These are phyloP conservation scores for Sistotremastrum suecicum DNA, from an alignment of 768 basidiomycete species.

Conservation along the genomic window DNA sequence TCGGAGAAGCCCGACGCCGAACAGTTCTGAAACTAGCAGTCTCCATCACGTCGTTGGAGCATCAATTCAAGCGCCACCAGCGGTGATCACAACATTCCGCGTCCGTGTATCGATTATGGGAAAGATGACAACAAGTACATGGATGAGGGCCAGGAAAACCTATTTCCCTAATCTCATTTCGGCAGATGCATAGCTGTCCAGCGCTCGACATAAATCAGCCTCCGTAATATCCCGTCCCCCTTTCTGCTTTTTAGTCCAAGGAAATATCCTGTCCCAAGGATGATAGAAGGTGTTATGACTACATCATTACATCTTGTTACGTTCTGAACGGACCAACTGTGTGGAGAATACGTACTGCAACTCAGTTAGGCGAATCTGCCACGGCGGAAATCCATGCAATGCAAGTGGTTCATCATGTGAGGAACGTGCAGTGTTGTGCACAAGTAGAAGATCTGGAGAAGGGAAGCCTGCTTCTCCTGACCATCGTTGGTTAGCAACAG, in stretches of 20 bases:
- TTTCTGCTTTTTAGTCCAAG: conserved; percentile 13
- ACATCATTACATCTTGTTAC: conserved; percentile 5
- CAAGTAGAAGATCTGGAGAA: conserved; percentile 64
- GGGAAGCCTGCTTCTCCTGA: conserved; percentile 40
- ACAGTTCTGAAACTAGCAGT: too few relatives aligned
- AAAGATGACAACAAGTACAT: too few relatives aligned
- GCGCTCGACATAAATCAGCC: conserved; percentile 46
- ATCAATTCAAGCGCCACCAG: too few relatives aligned
- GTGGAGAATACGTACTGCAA: conserved; percentile 41
- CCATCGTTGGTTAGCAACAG: conserved; percentile 5
- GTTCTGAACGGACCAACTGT: conserved; percentile 2
- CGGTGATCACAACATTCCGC: too few relatives aligned
- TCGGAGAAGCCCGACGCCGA: too few relatives aligned
- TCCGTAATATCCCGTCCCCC: conserved; percentile 29
- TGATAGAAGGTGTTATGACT: conserved; percentile 18
- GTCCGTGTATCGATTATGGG: too few relatives aligned
- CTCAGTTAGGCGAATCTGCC: conserved; percentile 75
- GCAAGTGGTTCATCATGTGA: conserved; percentile 34
- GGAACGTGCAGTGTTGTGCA: conserved; percentile 39
- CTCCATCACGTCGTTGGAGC: too few relatives aligned
- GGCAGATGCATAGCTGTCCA: conserved; percentile 59
- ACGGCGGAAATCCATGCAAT: conserved; percentile 67
- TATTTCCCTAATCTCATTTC: conserved; percentile 73
- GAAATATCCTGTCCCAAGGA: conserved; percentile 3
- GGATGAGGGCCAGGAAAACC: background rate